Evolutionary conservation across 768 basidiomycete species (phyloP), one percentile per base, ranked within the genome.

Genomic region (Rhodotorula paludigena): DNA sequence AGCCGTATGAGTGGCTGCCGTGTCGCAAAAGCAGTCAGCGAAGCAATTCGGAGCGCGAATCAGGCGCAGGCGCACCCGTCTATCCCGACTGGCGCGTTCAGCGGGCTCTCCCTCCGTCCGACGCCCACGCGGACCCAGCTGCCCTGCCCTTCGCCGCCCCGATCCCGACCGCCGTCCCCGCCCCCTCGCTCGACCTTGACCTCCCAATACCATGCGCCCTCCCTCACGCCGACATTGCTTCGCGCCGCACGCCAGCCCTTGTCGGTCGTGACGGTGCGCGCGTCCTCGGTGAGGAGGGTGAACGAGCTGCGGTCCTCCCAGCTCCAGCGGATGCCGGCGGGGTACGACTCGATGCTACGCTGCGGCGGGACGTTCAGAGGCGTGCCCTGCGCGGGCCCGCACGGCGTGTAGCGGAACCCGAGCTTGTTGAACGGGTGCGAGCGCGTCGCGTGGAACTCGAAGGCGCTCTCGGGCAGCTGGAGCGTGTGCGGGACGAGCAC

Each of bases 121-220:
- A 91, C 94, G 2, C 96, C 96, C 1, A 98, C 79, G 25, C 96
- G 82, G 42, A 98, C 87, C 79, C 97, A 87, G 59, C 84, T 33
- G 87, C 89, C 76, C 88, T 85, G 15, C 79, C 78, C 74, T 80
- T 78, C 54, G 81, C 80, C 71, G 49, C 73, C 69, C n/a, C 57
- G 64, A 42, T 57, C 74, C 55, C n/a, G 68, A 69, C 80, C 80
- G 5, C 85, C 86, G 32, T 79, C 87, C 2, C 87, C 89, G 4
- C 88, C 88, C 1, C 89, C 87, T 49, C 84, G 83, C 30, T 87
- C 80, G 71, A 98, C 82, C 76, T 84, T 85, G 54, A 94, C 85
- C 81, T 99, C 96, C 82, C 92, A 85, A 77, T 92, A 98, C 92
- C 92, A 98, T 20, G 83, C 84, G 10, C 96, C 96, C 73, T 92